Percentiles rank a stretch among this genome's conserved stretches.
Conservation (phyloP, 2,329 filamentous ascomycete species). For the Pestalotiopsis fici region DNA sequence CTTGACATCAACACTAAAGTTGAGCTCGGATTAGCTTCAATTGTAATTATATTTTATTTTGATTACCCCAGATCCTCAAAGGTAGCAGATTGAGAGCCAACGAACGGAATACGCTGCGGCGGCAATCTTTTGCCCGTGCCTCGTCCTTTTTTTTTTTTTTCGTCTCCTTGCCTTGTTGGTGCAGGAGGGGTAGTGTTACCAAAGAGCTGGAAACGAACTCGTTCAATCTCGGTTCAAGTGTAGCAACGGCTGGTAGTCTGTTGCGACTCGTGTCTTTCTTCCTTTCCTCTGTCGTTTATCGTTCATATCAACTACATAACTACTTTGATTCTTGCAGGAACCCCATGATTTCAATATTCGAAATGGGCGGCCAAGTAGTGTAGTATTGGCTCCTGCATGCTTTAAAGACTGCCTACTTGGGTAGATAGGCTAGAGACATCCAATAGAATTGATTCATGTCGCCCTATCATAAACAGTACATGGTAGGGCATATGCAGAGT, state of each 20-base stretch:
- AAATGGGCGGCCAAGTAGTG: background rate
- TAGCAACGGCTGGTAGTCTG: background rate
- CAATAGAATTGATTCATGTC: background rate
- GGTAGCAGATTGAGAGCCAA: background rate
- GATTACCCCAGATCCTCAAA: slow-evolving; percentile 7
- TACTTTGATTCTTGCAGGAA: background rate
- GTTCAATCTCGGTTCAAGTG: background rate
- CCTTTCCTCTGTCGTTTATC: background rate
- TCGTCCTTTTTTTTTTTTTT: background rate
- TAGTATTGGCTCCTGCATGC: background rate
- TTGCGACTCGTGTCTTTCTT: background rate
- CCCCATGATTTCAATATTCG: background rate
- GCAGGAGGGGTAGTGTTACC: background rate
- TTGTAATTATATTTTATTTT: background rate
- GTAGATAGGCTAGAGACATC: background rate
- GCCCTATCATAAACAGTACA: background rate
- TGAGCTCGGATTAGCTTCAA: background rate
- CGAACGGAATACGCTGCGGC: background rate
- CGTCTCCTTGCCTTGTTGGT: background rate
- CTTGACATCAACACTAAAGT: background rate
- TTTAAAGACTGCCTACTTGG: background rate
- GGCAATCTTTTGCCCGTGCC: background rate
- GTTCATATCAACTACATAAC: background rate
- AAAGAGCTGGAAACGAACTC: background rate
- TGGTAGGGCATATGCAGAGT: background rate